A percentile compares a stretch with the other conserved stretches of the same genome.
These are phyloP conservation scores for Senna siamea DNA, from an alignment of 306 rosid genomes.

Conservation along the genomic window DNA sequence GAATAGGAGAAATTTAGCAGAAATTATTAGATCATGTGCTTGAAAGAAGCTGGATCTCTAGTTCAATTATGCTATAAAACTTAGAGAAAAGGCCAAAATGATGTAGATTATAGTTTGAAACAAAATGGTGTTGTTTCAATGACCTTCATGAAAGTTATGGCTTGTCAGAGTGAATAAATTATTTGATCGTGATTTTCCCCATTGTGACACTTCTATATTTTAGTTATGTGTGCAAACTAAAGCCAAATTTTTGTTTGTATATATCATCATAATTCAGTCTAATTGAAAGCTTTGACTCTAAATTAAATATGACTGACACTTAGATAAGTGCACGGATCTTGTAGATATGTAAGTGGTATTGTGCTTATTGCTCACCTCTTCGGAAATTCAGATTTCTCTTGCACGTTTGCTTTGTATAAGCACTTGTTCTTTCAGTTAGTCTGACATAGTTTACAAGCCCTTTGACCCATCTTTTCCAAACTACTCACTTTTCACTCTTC, in stretches of 20 bases:
- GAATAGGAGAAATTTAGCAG: constrained; percentile 17
- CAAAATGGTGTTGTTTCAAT: background rate
- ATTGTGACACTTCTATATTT: background rate
- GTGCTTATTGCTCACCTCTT: constrained; percentile 19
- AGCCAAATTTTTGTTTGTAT: constrained; percentile 16
- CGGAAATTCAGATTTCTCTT: constrained; percentile 26
- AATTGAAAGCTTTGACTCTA: background rate
- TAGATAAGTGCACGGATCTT: background rate
- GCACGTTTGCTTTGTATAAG: background rate
- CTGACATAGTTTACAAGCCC: constrained; percentile 11
- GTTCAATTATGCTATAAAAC: constrained; percentile 14
- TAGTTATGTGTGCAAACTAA: background rate
- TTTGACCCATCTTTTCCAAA: constrained; percentile 11
- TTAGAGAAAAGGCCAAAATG: constrained; percentile 27
- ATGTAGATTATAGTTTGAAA: constrained; percentile 4
- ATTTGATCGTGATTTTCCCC: background rate
- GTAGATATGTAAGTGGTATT: background rate
- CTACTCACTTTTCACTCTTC: constrained; percentile 31
- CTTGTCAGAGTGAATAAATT: background rate
- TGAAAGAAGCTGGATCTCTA: constrained; percentile 22
- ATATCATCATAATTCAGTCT: constrained; percentile 13
- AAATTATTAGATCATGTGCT: constrained; percentile 10
- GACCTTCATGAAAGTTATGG: constrained; percentile 16
- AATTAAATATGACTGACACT: background rate
- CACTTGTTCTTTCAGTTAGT: constrained; percentile 14